phyloP scores from a whole-genome alignment of 1,284 basidiomycete species.

The Trichosporon inkin region DNA sequence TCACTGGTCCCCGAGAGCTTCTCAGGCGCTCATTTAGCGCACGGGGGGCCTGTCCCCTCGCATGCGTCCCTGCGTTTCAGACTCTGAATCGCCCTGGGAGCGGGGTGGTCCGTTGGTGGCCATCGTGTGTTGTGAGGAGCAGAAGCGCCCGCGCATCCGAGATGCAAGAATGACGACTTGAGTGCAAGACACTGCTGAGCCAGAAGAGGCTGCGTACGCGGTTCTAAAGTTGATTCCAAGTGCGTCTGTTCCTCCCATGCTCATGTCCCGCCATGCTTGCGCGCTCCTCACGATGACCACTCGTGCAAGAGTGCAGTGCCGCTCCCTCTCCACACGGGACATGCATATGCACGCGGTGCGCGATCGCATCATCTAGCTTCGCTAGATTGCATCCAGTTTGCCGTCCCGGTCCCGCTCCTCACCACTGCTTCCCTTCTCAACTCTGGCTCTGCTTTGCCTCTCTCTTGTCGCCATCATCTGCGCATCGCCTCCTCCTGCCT shows the following conservation, averaged over 20 bases:
- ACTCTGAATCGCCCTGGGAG: background rate
- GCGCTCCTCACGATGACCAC: background rate
- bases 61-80: slow-evolving; percentile 2
- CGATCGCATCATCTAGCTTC: slow-evolving; percentile 5
- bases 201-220: too few species aligned
- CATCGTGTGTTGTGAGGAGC: too few species aligned
- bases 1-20: too few species aligned
- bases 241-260: slow-evolving; percentile 5
- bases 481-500: background rate
- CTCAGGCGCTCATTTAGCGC: background rate
- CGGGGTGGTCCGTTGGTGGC: background rate
- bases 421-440: background rate
- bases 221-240: background rate
- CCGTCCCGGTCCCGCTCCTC: slow-evolving; percentile 5
- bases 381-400: slow-evolving; percentile 4
- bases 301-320: too few species aligned
- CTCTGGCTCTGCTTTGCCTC: background rate
- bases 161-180: too few species aligned
- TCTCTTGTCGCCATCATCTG: background rate
- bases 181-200: too few species aligned
- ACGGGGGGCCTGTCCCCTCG: background rate
- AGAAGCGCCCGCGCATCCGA: too few species aligned
- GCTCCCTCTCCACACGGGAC: background rate
- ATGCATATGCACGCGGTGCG: background rate
- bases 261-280: background rate